Conservation (phyloP, 2,329 filamentous ascomycete genomes). For the Diaporthe citrichinensis region DNA sequence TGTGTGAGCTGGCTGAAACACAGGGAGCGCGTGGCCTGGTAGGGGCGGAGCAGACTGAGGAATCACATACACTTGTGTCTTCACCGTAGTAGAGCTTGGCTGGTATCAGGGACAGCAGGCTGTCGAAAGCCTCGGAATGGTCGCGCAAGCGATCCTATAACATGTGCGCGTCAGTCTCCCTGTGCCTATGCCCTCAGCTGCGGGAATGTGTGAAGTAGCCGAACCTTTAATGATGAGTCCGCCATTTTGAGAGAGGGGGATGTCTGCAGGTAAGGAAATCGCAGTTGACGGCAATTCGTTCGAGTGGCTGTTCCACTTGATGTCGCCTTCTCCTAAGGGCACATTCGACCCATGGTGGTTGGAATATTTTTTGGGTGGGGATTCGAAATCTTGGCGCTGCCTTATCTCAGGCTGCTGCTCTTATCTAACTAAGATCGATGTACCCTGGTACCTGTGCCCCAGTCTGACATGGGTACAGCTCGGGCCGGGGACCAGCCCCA, state of each 20-base stretch:
- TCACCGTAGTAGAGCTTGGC: conserved; percentile 92
- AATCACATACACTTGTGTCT: conserved; percentile 80
- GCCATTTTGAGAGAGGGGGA: conserved; percentile 42
- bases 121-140: conserved; percentile 84
- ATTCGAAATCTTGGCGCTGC: conserved; percentile 40
- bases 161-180: conserved; percentile 33
- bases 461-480: background rate
- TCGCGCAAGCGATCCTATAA: conserved; percentile 69
- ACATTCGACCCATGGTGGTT: conserved; percentile 21
- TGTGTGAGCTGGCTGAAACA: conserved; percentile 37
- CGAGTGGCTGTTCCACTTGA: background rate
- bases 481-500: background rate
- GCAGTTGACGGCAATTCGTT: background rate
- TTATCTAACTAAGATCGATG: conserved; percentile 2
- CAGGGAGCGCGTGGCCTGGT: background rate
- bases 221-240: conserved; percentile 48
- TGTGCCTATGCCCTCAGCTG: conserved; percentile 30
- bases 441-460: background rate
- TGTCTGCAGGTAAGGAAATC: background rate
- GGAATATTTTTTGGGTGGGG: conserved; percentile 37
- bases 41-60: background rate
- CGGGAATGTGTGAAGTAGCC: conserved; percentile 30
- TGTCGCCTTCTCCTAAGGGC: background rate
- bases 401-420: background rate
- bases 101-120: conserved; percentile 87